phyloP scores from a whole-genome alignment of 805 yeast species.

The Candida railenensis region DNA sequence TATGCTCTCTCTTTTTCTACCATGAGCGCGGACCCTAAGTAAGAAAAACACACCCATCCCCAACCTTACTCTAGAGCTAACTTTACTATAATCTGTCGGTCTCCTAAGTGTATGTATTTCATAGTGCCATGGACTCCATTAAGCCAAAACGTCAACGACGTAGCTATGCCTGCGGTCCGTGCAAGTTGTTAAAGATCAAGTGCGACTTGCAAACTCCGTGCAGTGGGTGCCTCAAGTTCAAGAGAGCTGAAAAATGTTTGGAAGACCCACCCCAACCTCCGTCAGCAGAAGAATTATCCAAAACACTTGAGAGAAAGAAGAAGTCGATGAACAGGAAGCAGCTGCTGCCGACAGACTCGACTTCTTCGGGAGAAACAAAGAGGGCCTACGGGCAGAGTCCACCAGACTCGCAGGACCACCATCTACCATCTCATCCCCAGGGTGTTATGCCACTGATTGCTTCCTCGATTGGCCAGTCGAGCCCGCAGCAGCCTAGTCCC shows the following conservation, averaged over 20 bases:
- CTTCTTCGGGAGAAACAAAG: not conserved
- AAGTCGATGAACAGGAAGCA: slow-evolving; percentile 8
- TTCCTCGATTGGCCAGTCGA: too few relatives aligned
- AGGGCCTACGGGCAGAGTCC: not conserved
- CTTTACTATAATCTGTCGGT: too few relatives aligned
- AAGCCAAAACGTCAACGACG: slow-evolving; percentile 42
- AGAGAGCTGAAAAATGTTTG: slow-evolving; percentile 37
- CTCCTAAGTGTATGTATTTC: not conserved
- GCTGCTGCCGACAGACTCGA: not conserved
- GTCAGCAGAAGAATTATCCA: slow-evolving; percentile 32
- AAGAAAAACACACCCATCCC: too few relatives aligned
- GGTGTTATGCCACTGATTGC: not conserved
- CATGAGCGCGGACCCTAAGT: too few relatives aligned
- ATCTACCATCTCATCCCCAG: not conserved
- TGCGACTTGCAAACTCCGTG: slow-evolving; percentile 53
- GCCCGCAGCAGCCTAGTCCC: not conserved
- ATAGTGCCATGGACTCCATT: not conserved
- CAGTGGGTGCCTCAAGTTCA: slow-evolving; percentile 40
- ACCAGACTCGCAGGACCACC: not conserved
- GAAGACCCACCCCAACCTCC: slow-evolving; percentile 46
- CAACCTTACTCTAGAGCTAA: too few relatives aligned
- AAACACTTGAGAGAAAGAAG: slow-evolving; percentile 29
- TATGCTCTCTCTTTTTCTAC: too few relatives aligned
- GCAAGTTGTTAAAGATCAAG: slow-evolving; percentile 51
- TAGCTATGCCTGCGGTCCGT: slow-evolving; percentile 57